Conservation (phyloP, 306 rosid species). For the Medicago lupulina region DNA sequence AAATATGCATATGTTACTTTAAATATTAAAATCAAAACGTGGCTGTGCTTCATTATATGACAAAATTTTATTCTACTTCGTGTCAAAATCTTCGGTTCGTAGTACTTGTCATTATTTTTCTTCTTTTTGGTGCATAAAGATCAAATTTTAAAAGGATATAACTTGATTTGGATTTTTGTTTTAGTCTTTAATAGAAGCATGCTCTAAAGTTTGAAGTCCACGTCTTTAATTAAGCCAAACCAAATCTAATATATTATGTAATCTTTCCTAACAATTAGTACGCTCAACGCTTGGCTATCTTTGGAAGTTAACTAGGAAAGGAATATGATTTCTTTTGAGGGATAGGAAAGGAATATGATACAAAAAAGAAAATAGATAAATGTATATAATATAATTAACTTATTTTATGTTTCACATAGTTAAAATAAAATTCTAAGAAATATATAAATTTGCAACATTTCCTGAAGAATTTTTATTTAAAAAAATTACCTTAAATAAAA, state of each 20-base stretch:
- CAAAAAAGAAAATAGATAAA: no score
- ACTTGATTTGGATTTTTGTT: conserved; percentile 22
- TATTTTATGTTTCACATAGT: neutral
- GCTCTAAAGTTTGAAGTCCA: conserved; percentile 40
- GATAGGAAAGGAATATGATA: neutral
- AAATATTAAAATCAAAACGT: conserved; percentile 46
- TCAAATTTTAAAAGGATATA: conserved; percentile 5
- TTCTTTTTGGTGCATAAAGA: neutral
- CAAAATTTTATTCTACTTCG: conserved; percentile 29
- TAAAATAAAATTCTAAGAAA: neutral
- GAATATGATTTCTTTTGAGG: neutral
- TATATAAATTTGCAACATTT: neutral
- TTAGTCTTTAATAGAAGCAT: conserved; percentile 39
- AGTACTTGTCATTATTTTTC: neutral
- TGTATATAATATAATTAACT: neutral
- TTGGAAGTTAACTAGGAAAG: conserved; percentile 12
- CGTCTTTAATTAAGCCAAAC: conserved; percentile 44
- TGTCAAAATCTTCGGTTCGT: conserved; percentile 20
- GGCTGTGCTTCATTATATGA: conserved; percentile 23
- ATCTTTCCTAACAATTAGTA: conserved; percentile 3
- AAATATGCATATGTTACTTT: neutral
- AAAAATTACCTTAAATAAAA: neutral
- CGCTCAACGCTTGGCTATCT: conserved; percentile 16
- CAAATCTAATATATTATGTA: conserved; percentile 18
- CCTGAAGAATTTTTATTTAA: no score